phyloP scores from a whole-genome alignment of 2,329 filamentous ascomycete genomes.

The Aspergillus tamarii region DNA sequence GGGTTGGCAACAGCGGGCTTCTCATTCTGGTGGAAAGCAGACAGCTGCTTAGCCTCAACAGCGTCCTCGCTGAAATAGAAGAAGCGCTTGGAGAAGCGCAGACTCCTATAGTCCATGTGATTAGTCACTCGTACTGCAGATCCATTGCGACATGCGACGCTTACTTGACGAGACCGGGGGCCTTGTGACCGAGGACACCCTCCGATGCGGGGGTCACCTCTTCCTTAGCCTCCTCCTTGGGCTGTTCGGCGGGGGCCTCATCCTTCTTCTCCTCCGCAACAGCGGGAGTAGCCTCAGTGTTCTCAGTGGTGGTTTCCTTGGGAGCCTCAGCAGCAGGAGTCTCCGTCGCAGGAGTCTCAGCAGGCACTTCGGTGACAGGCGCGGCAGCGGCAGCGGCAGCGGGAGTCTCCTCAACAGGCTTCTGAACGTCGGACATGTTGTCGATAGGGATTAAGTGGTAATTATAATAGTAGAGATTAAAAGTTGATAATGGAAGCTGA shows the following conservation, averaged over 20 bases:
- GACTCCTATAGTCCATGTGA: conserved; percentile 62
- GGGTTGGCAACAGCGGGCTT: conserved; percentile 80
- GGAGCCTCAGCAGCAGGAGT: conserved; percentile 34
- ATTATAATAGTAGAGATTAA: conserved; percentile 25
- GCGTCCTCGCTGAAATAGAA: conserved; percentile 83
- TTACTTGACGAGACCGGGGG: conserved; percentile 86
- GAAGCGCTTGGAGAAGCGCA: conserved; percentile 89
- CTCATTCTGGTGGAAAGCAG: conserved; percentile 81
- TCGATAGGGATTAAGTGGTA: conserved; percentile 32
- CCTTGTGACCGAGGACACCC: conserved; percentile 88
- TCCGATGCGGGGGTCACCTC: conserved; percentile 75
- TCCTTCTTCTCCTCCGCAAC: conserved; percentile 39
- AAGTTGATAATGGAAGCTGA: conserved; percentile 20
- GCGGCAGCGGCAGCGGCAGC: conserved; percentile 43
- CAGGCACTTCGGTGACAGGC: conserved; percentile 39
- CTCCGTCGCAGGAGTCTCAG: conserved; percentile 42
- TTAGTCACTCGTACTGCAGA: conserved; percentile 8
- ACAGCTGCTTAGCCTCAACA: conserved; percentile 73
- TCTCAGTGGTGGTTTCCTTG: conserved; percentile 37
- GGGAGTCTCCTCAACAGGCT: conserved; percentile 66
- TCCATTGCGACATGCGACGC: conserved; percentile 33
- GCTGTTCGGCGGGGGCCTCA: conserved; percentile 43
- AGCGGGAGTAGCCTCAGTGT: conserved; percentile 41
- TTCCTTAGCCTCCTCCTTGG: conserved; percentile 36
- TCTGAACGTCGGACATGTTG: conserved; percentile 73